Evolutionary conservation across 1,284 basidiomycete genomes (phyloP).

Genomic region (Leucoagaricus sp.): DNA sequence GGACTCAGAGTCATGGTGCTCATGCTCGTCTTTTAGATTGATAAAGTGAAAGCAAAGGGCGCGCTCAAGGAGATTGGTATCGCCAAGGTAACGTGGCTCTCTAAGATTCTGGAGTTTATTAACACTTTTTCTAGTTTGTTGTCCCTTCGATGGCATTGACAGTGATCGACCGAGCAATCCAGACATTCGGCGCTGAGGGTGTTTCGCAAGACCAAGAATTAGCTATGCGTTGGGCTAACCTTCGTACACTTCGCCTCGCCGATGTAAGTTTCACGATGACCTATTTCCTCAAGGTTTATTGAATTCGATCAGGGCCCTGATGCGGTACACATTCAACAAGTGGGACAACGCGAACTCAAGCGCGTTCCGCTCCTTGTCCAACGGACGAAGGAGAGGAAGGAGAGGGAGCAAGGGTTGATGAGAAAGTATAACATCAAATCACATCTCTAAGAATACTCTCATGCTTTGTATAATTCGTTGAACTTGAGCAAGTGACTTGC

Average conservation of each 20-base stretch:
- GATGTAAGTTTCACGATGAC: conserved; percentile 59
- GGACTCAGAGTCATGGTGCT: background rate
- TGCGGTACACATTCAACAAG: conserved; percentile 92
- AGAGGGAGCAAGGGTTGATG: conserved; percentile 61
- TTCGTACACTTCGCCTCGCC: conserved; percentile 88
- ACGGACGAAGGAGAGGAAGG: conserved; percentile 53
- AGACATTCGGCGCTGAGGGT: conserved; percentile 94
- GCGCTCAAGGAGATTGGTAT: conserved; percentile 97
- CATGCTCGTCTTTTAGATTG: conserved; percentile 58
- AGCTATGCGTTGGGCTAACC: conserved; percentile 75
- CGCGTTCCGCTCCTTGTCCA: conserved; percentile 59
- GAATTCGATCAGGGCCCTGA: conserved; percentile 72
- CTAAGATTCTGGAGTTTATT: background rate
- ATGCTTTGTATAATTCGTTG: no score
- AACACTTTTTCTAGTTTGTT: conserved; percentile 64
- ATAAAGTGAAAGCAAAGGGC: conserved; percentile 88
- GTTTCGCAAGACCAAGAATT: conserved; percentile 89
- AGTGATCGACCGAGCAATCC: conserved; percentile 93
- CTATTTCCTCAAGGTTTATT: conserved; percentile 13
- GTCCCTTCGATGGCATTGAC: conserved; percentile 87
- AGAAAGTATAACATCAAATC: conserved; percentile 60
- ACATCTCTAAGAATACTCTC: conserved; percentile 41
- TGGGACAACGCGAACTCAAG: conserved; percentile 84
- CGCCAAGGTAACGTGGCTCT: conserved; percentile 70
- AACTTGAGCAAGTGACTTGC: no score